Evolutionary conservation across 805 yeast genomes (phyloP).

Genomic region (Peterozyma toletana): DNA sequence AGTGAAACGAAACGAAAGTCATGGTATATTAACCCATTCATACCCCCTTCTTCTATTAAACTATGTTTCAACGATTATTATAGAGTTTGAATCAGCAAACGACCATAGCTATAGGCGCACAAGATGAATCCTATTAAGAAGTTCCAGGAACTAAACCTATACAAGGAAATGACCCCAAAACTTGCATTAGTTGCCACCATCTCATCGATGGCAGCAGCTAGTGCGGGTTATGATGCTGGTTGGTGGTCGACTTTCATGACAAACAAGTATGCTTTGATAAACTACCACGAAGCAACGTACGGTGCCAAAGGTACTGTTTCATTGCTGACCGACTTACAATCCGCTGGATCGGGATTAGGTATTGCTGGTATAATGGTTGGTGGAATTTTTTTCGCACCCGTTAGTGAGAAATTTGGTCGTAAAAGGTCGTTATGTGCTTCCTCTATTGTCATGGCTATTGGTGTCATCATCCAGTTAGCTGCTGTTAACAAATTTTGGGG

Average conservation of each 20-base stretch:
- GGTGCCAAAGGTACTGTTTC: neutral
- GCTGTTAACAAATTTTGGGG: neutral
- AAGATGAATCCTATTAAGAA: no score
- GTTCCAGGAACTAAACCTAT: no score
- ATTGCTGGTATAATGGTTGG: slow-evolving; percentile 7
- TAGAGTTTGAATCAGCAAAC: no score
- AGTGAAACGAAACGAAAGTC: no score
- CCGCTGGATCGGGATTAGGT: slow-evolving; percentile 8
- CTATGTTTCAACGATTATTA: no score
- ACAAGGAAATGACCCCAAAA: slow-evolving; percentile 6
- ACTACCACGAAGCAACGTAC: neutral
- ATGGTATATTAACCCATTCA: no score
- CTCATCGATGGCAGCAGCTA: slow-evolving; percentile 27
- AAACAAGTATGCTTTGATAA: slow-evolving; percentile 1
- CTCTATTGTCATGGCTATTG: neutral
- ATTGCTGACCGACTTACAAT: neutral
- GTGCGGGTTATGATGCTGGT: slow-evolving; percentile 32
- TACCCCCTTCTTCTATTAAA: no score
- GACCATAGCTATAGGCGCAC: no score
- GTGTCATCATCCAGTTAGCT: neutral
- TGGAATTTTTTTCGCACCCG: slow-evolving; percentile 6
- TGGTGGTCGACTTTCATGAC: slow-evolving; percentile 6
- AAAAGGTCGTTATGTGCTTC: neutral
- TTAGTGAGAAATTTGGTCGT: neutral
- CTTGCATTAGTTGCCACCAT: slow-evolving; percentile 32